Percentiles rank a stretch among this genome's conserved stretches.
These are phyloP conservation scores for Gossypium longicalyx DNA, from an alignment of 345 rosid genomes.

Conservation along the genomic window DNA sequence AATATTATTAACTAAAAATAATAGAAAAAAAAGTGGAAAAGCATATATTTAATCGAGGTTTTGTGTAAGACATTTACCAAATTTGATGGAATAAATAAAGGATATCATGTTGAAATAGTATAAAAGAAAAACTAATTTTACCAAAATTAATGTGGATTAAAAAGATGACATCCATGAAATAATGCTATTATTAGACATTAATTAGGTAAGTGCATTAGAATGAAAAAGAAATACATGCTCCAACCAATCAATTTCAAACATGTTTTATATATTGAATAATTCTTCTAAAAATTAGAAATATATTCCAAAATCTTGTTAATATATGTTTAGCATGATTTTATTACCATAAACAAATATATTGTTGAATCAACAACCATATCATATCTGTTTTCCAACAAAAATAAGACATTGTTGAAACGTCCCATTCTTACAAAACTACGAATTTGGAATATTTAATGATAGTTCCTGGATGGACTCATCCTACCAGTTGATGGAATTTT, in stretches of 20 bases:
- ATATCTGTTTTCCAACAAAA: background rate
- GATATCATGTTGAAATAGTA: too few relatives aligned
- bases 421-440: conserved; percentile 22
- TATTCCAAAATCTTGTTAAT: background rate
- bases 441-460: background rate
- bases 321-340: background rate
- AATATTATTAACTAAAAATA: too few relatives aligned
- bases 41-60: too few relatives aligned
- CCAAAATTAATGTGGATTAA: too few relatives aligned
- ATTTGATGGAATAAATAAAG: too few relatives aligned
- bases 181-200: too few relatives aligned
- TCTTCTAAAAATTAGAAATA: background rate
- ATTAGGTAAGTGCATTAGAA: background rate
- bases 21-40: too few relatives aligned
- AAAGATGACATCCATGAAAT: too few relatives aligned
- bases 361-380: background rate
- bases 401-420: conserved; percentile 28
- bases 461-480: background rate
- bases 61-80: too few relatives aligned
- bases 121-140: too few relatives aligned
- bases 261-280: background rate
- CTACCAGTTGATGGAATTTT: background rate
- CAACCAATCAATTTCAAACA: background rate
- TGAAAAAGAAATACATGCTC: background rate
- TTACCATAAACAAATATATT: background rate